These are phyloP conservation scores for Camillea tinctor DNA, from an alignment of 2,329 filamentous ascomycete genomes.

Conservation along the genomic window DNA sequence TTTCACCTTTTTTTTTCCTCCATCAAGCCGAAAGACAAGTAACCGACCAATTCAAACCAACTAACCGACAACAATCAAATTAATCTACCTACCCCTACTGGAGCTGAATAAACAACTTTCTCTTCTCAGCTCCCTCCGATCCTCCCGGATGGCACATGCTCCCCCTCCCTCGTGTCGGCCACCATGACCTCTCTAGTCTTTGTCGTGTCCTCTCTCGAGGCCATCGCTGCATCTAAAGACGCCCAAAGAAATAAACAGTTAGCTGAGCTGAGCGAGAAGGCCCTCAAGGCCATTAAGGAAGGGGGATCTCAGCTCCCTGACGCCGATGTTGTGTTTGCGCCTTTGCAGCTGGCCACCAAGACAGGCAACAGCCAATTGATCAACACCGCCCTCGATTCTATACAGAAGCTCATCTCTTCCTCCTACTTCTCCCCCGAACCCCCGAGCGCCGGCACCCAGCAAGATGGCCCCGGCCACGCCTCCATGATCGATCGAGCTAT, in stretches of 20 bases:
- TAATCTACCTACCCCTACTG: background rate
- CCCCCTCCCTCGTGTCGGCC: conserved; percentile 38
- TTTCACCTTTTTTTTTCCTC: no score
- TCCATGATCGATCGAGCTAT: conserved; percentile 96
- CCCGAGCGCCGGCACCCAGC: conserved; percentile 41
- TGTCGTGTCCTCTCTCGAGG: conserved; percentile 88
- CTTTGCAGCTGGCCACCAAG: conserved; percentile 85
- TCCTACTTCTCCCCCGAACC: conserved; percentile 87
- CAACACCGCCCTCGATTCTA: conserved; percentile 91
- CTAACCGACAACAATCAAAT: no score
- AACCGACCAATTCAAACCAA: no score
- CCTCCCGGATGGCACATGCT: conserved; percentile 26
- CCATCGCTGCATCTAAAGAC: conserved; percentile 88
- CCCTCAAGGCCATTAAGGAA: conserved; percentile 82
- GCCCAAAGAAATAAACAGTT: conserved; percentile 83
- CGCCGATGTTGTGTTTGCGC: conserved; percentile 88
- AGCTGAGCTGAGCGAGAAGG: conserved; percentile 75
- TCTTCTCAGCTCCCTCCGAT: conserved; percentile 1
- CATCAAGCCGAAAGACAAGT: no score
- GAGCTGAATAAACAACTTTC: background rate
- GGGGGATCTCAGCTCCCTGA: conserved; percentile 79
- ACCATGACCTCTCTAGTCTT: conserved; percentile 94
- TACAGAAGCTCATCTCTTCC: conserved; percentile 98
- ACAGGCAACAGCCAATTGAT: conserved; percentile 81
- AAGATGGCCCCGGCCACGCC: conserved; percentile 48